Conservation (phyloP, 2,329 filamentous ascomycete species). For the Paecilomyces dactylethromorphus region DNA sequence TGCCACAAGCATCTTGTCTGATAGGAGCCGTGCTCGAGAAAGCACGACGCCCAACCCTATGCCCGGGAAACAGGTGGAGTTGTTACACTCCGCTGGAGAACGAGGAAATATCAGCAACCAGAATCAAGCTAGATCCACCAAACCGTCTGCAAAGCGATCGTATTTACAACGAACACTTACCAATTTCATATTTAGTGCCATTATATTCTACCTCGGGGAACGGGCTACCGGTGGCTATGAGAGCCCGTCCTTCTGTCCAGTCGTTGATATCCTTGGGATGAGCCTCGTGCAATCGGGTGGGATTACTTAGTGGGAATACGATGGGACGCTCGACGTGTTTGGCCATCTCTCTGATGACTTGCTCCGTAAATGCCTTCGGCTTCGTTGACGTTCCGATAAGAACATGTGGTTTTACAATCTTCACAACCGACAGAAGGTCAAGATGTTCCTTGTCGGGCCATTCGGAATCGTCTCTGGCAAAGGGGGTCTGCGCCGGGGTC, state of each 20-base stretch:
- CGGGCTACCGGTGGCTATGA: slow-evolving; percentile 78
- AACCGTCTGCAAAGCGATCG: background rate
- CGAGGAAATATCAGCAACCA: background rate
- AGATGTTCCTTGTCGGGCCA: slow-evolving; percentile 54
- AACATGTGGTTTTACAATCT: slow-evolving; percentile 68
- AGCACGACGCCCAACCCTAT: slow-evolving; percentile 77
- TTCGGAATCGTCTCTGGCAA: slow-evolving; percentile 57
- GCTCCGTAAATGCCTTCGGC: slow-evolving; percentile 67
- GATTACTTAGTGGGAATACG: slow-evolving; percentile 77
- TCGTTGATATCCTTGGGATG: slow-evolving; percentile 66
- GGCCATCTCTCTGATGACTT: slow-evolving; percentile 69
- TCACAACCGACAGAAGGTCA: slow-evolving; percentile 61
- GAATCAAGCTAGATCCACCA: background rate
- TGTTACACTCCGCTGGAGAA: slow-evolving; percentile 74
- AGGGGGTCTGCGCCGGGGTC: slow-evolving; percentile 61
- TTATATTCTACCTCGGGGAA: slow-evolving; percentile 65
- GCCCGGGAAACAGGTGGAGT: slow-evolving; percentile 76
- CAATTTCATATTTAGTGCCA: slow-evolving; percentile 49
- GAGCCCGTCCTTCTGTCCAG: slow-evolving; percentile 71
- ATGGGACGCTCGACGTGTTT: slow-evolving; percentile 66
- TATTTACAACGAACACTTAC: slow-evolving; percentile 26
- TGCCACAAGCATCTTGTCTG: slow-evolving; percentile 74
- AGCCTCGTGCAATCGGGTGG: slow-evolving; percentile 77
- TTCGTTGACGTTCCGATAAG: slow-evolving; percentile 79
- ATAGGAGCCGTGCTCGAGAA: slow-evolving; percentile 59